These are phyloP conservation scores for Straminergon stramineum DNA, from an alignment of 225 moss, liverwort and hornwort genomes.

Conservation along the genomic window DNA sequence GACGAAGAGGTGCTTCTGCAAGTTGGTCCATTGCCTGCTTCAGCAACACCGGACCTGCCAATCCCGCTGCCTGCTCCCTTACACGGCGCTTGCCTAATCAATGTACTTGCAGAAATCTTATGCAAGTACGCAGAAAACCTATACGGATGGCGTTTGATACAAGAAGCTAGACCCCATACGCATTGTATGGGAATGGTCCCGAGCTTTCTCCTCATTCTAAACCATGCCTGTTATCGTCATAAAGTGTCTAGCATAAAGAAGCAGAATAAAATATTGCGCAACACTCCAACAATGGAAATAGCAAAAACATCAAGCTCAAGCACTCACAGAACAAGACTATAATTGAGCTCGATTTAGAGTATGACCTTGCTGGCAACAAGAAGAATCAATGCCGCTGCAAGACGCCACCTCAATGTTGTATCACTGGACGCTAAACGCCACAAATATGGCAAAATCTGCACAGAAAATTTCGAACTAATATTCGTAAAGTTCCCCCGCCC, in stretches of 20 bases:
- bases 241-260: not conserved
- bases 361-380: conserved; percentile 85
- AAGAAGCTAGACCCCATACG: not conserved
- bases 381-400: conserved; percentile 68
- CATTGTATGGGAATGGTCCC: not conserved
- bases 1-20: conserved; percentile 39
- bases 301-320: not conserved
- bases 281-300: not conserved
- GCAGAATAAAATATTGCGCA: not conserved
- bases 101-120: conserved; percentile 3
- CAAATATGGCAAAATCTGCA: conserved; percentile 81
- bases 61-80: conserved; percentile 67
- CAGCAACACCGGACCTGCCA: conserved; percentile 80
- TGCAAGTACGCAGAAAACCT: not conserved
- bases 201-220: not conserved
- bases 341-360: not conserved
- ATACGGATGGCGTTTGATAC: not conserved
- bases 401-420: conserved; percentile 75
- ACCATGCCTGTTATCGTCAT: not conserved
- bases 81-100: conserved; percentile 16
- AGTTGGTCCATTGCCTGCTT: conserved; percentile 90
- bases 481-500: not conserved
- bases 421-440: conserved; percentile 93
- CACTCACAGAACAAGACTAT: not conserved
- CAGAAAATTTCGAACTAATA: not conserved